Evolutionary conservation across 768 basidiomycete species (phyloP).

Genomic region (Neoboletus brunneissimus): DNA sequence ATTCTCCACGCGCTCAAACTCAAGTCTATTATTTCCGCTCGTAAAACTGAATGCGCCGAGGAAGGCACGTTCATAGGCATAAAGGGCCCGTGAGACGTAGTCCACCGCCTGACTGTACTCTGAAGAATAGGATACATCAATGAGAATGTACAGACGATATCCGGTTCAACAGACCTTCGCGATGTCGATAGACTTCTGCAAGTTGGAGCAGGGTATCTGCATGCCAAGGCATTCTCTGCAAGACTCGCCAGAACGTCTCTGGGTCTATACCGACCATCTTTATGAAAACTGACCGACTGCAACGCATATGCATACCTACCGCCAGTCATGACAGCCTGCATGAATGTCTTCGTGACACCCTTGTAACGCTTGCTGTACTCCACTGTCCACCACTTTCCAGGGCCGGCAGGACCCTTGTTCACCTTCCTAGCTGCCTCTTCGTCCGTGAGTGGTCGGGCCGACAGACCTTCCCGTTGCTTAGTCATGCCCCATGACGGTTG

Average conservation of each 20-base stretch:
- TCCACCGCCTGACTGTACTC: constrained; percentile 85
- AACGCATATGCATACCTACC: constrained; percentile 45
- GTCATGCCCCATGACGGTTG: constrained; percentile 73
- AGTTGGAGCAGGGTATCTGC: constrained; percentile 68
- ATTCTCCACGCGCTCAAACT: constrained; percentile 90
- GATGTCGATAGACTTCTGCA: constrained; percentile 48
- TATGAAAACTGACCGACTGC: not conserved
- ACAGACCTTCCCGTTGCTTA: constrained; percentile 68
- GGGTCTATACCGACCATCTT: constrained; percentile 51
- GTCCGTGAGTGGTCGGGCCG: constrained; percentile 53
- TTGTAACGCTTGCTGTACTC: constrained; percentile 86
- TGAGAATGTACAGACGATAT: not conserved
- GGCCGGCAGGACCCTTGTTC: constrained; percentile 39
- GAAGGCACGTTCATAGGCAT: constrained; percentile 89
- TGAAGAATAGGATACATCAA: constrained; percentile 27
- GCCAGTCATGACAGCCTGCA: constrained; percentile 76
- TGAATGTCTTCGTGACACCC: constrained; percentile 75
- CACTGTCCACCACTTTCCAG: constrained; percentile 87
- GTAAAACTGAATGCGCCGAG: constrained; percentile 85
- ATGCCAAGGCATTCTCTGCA: constrained; percentile 85
- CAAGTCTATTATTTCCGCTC: constrained; percentile 75
- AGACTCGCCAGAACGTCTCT: constrained; percentile 69
- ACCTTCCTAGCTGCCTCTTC: constrained; percentile 51
- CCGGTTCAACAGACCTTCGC: constrained; percentile 62
- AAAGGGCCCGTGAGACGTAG: constrained; percentile 88